Evolutionary conservation across 2,329 filamentous ascomycete species (phyloP).

Genomic region (Aquanectria penicillioides): DNA sequence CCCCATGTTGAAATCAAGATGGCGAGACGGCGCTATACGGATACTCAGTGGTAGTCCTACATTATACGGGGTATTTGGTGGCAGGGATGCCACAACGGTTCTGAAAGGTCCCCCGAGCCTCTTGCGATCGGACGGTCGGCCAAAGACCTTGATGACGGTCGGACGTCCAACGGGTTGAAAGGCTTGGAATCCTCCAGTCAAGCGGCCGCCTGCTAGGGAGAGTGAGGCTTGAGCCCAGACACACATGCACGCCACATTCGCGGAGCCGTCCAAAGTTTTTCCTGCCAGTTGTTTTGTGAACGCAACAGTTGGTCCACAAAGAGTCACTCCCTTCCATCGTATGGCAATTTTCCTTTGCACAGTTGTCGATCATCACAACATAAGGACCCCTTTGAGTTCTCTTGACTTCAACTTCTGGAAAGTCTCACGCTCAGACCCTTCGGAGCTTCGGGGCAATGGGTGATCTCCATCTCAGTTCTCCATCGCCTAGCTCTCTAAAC

Average conservation of each 20-base stretch:
- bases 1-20: too few species aligned
- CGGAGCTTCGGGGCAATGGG: constrained; percentile 3
- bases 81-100: too few species aligned
- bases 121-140: too few species aligned
- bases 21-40: too few species aligned
- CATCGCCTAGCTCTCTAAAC: neutral
- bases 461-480: neutral
- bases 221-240: neutral
- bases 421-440: neutral
- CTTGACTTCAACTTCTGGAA: constrained; percentile 6
- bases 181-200: neutral
- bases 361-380: constrained; percentile 1
- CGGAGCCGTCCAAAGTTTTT: neutral
- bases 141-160: too few species aligned
- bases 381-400: neutral
- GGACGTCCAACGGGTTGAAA: neutral
- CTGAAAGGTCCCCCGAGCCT: too few species aligned
- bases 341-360: neutral
- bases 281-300: neutral
- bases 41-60: too few species aligned
- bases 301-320: neutral
- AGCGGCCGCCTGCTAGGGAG: neutral
- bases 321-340: neutral
- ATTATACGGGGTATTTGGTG: too few species aligned
- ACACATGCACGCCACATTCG: too few species aligned